Evolutionary conservation across 768 basidiomycete genomes (phyloP).

Genomic region (Suillus luteus): DNA sequence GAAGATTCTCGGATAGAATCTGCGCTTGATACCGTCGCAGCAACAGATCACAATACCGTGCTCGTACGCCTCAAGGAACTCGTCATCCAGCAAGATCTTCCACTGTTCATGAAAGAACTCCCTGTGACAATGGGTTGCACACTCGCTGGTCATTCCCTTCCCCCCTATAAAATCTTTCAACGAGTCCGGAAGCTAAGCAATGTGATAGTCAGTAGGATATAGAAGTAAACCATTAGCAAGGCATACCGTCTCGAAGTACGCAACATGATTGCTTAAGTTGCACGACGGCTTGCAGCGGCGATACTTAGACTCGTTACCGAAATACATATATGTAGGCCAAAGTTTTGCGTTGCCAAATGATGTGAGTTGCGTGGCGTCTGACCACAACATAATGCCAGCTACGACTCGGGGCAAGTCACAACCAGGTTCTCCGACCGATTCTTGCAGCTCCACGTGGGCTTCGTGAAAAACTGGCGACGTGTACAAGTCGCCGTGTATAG

Average conservation of each 20-base stretch:
- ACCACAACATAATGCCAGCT: constrained; percentile 33
- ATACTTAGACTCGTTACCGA: constrained; percentile 32
- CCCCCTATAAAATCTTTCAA: constrained; percentile 12
- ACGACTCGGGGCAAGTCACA: constrained; percentile 10
- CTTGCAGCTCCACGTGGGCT: constrained; percentile 19
- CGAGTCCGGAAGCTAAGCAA: constrained; percentile 15
- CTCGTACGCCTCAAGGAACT: constrained; percentile 19
- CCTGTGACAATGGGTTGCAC: constrained; percentile 18
- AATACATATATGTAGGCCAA: constrained; percentile 29
- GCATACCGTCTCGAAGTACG: constrained; percentile 16
- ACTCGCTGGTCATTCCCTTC: constrained; percentile 5
- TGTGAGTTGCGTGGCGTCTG: constrained; percentile 34
- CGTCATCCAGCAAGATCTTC: constrained; percentile 17
- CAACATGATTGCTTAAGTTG: constrained; percentile 15
- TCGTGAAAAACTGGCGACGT: constrained; percentile 17
- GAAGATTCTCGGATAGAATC: constrained; percentile 31
- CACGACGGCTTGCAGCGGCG: constrained; percentile 16
- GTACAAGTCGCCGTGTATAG: constrained; percentile 19
- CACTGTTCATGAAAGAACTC: constrained; percentile 21
- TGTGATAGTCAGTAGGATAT: too few species aligned
- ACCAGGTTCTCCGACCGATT: constrained; percentile 18
- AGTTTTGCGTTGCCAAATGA: constrained; percentile 30
- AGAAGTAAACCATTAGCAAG: too few species aligned
- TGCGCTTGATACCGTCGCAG: constrained; percentile 15
- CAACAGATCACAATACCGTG: constrained; percentile 23